Conservation (phyloP, 192 early-diverging fungal species). For the Helicostylum pulchrum region DNA sequence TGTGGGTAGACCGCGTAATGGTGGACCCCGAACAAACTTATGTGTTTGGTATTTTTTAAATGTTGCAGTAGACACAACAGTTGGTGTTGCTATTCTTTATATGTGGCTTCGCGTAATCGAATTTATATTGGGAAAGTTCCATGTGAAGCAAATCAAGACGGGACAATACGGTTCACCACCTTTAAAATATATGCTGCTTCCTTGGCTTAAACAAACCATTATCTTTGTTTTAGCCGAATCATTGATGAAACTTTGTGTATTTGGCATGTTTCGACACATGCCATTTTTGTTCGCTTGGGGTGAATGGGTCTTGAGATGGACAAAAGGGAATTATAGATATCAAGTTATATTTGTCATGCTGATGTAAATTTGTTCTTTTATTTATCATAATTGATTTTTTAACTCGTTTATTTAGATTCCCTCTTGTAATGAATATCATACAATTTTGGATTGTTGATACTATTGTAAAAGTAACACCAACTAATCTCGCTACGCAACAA, state of each 20-base stretch:
- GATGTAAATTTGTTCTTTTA: constrained; percentile 31
- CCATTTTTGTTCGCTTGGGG: constrained; percentile 66
- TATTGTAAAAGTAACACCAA: constrained; percentile 44
- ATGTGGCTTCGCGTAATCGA: constrained; percentile 51
- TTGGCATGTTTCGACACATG: constrained; percentile 52
- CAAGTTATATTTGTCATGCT: constrained; percentile 79
- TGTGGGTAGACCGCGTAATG: constrained; percentile 47
- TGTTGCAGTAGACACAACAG: constrained; percentile 71
- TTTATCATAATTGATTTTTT: too few species aligned
- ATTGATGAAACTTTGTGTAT: constrained; percentile 69
- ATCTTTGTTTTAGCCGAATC: constrained; percentile 64
- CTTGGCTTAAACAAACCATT: constrained; percentile 65
- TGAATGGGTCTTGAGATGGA: constrained; percentile 63
- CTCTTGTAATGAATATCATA: constrained; percentile 74
- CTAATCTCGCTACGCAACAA: background rate
- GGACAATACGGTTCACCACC: constrained; percentile 75
- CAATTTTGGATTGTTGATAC: constrained; percentile 71
- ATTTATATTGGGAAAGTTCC: constrained; percentile 32
- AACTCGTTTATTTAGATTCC: constrained; percentile 41
- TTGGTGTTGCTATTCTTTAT: constrained; percentile 73
- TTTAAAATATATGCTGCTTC: constrained; percentile 32
- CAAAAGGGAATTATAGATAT: constrained; percentile 47
- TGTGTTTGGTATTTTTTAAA: constrained; percentile 79
- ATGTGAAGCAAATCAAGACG: constrained; percentile 55
- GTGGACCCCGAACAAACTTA: constrained; percentile 53